Base-by-base conservation (phyloP, 495 filamentous ascomycete species). In the Bacidia rubella region DNA sequence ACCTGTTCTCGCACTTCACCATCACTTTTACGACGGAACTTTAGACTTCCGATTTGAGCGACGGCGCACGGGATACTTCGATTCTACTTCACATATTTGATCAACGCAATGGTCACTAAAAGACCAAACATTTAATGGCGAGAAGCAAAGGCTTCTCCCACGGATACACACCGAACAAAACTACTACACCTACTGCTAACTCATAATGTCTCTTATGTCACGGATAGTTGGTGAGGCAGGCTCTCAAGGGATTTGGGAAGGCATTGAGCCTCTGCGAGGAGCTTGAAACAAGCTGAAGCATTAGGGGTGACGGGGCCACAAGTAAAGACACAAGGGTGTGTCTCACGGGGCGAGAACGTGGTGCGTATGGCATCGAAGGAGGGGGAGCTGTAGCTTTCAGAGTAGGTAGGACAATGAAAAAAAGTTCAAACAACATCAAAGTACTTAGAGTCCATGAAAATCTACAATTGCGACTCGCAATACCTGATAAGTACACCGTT, bases 181-280 rank as follows among this genome's bases (percentile, higher is more conserved):
- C 10, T 48, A 29, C 45, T 29, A 48, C 45, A 48, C 5, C 20
- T 17, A 44, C 47, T 47, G 49, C 10, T 52, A 54, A 58, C 25
- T 52, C 10, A 35, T 58, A 58, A 58, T 58, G 56, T 58, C 56
- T 58, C 41, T 51, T 54, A 58, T 52, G 56, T 52, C 25, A 29
- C 17, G 3, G 25, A 17, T 9, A 44, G 19, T 9, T 7, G 29
- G 5, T 35, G 29, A 35, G 29, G 29, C 5, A 35, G 29, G 29
- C 7, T 5, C 29, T 44, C 41, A 22, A 5, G 41, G 7, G 41
- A 44, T 5, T 48, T 10, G 7, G 11, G 25, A 22, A 27, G 19
- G 45, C 11, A 3, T 23, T 10, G 45, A 29, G 12, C 45, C 25
- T 44, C 9, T 9, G 41, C 5, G 17, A 48, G 25, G 25, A 11